These are phyloP conservation scores for Xylaria cubensis DNA, from an alignment of 495 filamentous ascomycete species.

Conservation along the genomic window DNA sequence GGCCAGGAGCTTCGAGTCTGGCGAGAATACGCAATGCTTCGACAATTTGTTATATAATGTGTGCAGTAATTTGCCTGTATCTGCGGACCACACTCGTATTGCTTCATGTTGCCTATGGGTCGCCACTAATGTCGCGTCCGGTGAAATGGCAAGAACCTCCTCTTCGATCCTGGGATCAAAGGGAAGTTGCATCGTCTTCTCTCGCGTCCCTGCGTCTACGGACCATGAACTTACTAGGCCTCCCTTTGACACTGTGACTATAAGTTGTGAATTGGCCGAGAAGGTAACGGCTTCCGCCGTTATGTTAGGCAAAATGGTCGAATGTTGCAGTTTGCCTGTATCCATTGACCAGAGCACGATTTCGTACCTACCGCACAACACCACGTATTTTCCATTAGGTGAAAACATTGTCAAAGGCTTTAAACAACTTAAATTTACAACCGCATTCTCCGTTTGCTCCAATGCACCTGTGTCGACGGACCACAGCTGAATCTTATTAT, in stretches of 20 bases:
- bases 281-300: neutral
- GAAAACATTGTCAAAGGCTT: neutral
- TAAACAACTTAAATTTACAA: fast-evolving
- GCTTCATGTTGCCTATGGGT: neutral
- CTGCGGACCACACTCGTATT: neutral
- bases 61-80: neutral
- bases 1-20: neutral
- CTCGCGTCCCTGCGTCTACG: neutral
- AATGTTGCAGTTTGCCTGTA: neutral
- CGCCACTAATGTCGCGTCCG: neutral
- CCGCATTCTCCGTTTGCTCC: neutral
- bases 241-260: neutral
- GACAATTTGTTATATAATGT: neutral
- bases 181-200: neutral
- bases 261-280: neutral
- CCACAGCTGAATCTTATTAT: neutral
- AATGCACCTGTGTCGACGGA: neutral
- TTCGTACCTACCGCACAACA: neutral
- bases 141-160: neutral
- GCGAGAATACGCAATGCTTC: neutral
- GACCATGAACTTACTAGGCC: neutral
- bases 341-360: neutral
- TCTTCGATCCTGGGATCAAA: no score
- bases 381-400: neutral
- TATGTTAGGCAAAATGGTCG: neutral